Conservation (phyloP, 2,329 filamentous ascomycete species). For the Diaporthe ilicicola region DNA sequence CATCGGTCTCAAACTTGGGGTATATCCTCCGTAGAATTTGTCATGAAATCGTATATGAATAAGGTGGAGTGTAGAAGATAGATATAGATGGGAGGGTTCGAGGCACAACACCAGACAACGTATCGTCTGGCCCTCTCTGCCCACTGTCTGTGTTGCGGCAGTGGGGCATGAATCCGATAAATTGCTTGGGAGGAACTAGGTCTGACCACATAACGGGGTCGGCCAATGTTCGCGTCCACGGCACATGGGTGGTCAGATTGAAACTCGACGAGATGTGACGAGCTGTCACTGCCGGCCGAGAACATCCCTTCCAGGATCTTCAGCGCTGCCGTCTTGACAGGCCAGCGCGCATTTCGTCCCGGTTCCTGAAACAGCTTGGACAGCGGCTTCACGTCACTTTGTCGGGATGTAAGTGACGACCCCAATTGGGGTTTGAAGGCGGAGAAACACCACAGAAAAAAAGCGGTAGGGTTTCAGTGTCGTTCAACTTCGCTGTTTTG, state of each 20-base stretch:
- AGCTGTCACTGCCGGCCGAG: slow-evolving; percentile 20
- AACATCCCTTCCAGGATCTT: neutral
- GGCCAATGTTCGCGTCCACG: neutral
- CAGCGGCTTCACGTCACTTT: slow-evolving; percentile 7
- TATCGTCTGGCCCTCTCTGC: neutral
- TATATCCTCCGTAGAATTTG: slow-evolving; percentile 33
- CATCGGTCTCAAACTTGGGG: slow-evolving; percentile 25
- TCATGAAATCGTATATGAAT: slow-evolving; percentile 28
- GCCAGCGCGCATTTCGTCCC: slow-evolving; percentile 13
- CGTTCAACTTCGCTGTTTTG: neutral
- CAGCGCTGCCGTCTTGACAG: slow-evolving; percentile 6
- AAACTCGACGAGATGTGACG: neutral
- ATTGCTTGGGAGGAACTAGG: slow-evolving; percentile 11
- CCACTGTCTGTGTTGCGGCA: neutral
- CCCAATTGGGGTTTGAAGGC: neutral
- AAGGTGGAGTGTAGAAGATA: neutral
- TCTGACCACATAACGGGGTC: neutral
- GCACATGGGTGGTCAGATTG: slow-evolving; percentile 6
- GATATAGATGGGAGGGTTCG: neutral
- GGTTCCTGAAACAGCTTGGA: slow-evolving; percentile 30
- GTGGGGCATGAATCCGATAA: neutral
- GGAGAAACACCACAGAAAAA: neutral
- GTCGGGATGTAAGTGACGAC: neutral
- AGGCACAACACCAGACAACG: neutral
- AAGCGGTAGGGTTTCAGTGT: neutral